These are phyloP conservation scores for Alternaria triticimaculans DNA, from an alignment of 2,329 filamentous ascomycete genomes.

Conservation along the genomic window DNA sequence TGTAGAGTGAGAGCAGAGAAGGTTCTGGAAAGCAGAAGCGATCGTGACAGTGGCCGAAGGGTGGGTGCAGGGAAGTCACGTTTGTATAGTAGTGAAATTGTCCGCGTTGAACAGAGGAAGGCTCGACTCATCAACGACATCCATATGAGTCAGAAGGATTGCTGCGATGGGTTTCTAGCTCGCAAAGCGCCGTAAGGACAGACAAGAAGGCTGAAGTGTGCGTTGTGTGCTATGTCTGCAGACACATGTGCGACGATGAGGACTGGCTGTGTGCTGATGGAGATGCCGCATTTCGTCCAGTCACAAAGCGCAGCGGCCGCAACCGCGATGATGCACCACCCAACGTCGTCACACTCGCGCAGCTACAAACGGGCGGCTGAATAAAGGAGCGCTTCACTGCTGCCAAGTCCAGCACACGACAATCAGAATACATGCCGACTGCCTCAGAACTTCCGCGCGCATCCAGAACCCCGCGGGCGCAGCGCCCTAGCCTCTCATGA, in stretches of 20 bases:
- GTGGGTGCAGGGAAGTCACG: slow-evolving; percentile 22
- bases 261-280: slow-evolving; percentile 27
- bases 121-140: slow-evolving; percentile 40
- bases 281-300: slow-evolving; percentile 39
- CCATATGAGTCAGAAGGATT: slow-evolving; percentile 30
- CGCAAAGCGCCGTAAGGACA: not conserved
- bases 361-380: slow-evolving; percentile 16
- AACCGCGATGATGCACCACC: slow-evolving; percentile 18
- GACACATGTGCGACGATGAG: not conserved
- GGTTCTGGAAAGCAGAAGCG: not conserved
- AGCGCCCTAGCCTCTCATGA: slow-evolving; percentile 49
- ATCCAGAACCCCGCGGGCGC: slow-evolving; percentile 41
- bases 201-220: slow-evolving; percentile 1
- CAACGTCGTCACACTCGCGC: slow-evolving; percentile 31
- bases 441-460: slow-evolving; percentile 36
- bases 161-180: not conserved
- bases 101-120: slow-evolving; percentile 36
- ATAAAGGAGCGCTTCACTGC: slow-evolving; percentile 4
- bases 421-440: slow-evolving; percentile 44
- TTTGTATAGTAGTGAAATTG: slow-evolving; percentile 30
- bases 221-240: not conserved
- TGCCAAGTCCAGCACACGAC: slow-evolving; percentile 2
- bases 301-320: slow-evolving; percentile 44
- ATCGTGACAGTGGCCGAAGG: not conserved
- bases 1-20: slow-evolving; percentile 2